Evolutionary conservation across 805 yeast species (phyloP).

Genomic region (Candida ipomoeae): DNA sequence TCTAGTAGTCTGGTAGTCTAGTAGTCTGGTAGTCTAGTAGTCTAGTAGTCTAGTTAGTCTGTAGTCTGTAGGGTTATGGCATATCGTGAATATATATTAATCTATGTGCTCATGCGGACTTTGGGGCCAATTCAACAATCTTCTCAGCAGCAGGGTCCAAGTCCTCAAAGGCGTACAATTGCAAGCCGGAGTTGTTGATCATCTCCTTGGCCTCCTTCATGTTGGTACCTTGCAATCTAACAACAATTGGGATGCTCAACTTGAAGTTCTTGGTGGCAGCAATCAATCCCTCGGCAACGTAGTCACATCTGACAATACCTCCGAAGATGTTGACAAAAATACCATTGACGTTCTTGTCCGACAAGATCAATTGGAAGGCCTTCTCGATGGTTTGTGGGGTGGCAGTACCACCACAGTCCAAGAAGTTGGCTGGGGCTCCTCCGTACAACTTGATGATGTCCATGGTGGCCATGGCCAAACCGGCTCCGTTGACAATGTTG

Average conservation of each 20-base stretch:
- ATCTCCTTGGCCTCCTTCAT: conserved; percentile 82
- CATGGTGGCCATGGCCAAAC: conserved; percentile 99
- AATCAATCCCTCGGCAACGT: conserved; percentile 95
- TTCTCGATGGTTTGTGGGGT: conserved; percentile 96
- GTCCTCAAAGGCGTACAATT: conserved; percentile 87
- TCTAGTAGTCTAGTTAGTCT: too few relatives aligned
- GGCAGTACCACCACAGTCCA: conserved; percentile 99
- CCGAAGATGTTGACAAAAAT: conserved; percentile 98
- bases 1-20: too few relatives aligned
- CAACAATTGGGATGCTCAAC: conserved; percentile 91
- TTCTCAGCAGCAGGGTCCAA: conserved; percentile 96
- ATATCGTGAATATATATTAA: not conserved
- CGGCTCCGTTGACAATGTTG: conserved; percentile 99
- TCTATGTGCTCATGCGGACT: conserved; percentile 8
- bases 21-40: too few relatives aligned
- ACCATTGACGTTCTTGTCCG: conserved; percentile 86
- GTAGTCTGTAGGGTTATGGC: not conserved
- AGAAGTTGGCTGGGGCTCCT: conserved; percentile 98
- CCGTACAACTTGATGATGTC: conserved; percentile 97
- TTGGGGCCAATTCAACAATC: conserved; percentile 69
- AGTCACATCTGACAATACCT: conserved; percentile 99
- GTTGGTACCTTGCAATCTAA: conserved; percentile 98
- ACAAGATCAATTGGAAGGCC: conserved; percentile 89
- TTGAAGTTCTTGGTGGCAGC: conserved; percentile 90
- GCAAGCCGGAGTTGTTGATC: conserved; percentile 83